These are phyloP conservation scores for Gentiana straminea DNA, from an alignment of 257 asterid species.

Conservation along the genomic window DNA sequence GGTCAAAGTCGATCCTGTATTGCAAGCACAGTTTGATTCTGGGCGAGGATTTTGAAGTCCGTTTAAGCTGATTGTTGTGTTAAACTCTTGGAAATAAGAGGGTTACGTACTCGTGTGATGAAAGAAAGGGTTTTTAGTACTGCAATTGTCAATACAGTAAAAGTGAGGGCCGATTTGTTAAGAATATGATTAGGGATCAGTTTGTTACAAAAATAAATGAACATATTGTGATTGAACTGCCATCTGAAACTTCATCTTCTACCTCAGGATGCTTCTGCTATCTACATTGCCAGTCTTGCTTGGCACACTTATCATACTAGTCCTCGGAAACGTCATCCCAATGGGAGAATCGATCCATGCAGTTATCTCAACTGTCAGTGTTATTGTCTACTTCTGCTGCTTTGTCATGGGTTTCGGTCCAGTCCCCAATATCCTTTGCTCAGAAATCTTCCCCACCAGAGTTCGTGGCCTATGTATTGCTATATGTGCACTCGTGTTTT, in stretches of 20 bases:
- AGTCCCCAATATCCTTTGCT: constrained; percentile 55
- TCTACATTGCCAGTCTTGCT: constrained; percentile 44
- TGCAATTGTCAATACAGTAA: not conserved
- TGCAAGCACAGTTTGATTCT: too few species aligned
- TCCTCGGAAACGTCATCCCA: constrained; percentile 25
- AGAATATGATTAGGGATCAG: not conserved
- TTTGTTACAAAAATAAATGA: not conserved
- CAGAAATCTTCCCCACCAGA: constrained; percentile 61
- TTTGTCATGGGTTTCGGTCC: constrained; percentile 71
- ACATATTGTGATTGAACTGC: not conserved
- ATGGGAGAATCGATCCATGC: constrained; percentile 34
- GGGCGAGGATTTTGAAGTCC: not conserved
- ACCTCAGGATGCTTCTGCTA: constrained; percentile 50
- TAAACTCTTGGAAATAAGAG: not conserved
- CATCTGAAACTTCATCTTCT: not conserved
- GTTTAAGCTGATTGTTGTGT: not conserved
- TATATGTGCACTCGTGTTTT: constrained; percentile 36
- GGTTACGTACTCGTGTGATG: not conserved
- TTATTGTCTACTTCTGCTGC: constrained; percentile 38
- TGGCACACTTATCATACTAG: constrained; percentile 31
- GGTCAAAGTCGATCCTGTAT: too few species aligned
- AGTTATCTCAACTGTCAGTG: constrained; percentile 39
- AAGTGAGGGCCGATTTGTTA: not conserved
- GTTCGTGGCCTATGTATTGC: constrained; percentile 62
- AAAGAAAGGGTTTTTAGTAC: not conserved